Conservation (phyloP, 2,329 filamentous ascomycete species). For the Hypoxylon sp. region DNA sequence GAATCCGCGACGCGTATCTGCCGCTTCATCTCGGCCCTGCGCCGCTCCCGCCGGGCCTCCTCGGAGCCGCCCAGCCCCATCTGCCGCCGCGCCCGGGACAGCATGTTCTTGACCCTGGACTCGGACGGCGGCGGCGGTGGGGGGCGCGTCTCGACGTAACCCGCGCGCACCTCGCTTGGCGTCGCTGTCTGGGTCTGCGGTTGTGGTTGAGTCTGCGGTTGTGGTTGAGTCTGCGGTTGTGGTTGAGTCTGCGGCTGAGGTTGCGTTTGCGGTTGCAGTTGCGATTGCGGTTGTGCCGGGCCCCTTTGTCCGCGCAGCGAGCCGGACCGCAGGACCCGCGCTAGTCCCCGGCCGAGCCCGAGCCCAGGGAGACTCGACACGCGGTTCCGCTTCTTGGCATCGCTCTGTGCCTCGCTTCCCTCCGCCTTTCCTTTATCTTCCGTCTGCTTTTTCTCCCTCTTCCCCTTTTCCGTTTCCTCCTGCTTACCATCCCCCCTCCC, state of each 20-base stretch:
- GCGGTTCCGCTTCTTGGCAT: constrained; percentile 26
- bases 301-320: constrained; percentile 8
- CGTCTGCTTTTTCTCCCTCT: neutral
- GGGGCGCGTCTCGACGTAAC: constrained; percentile 2
- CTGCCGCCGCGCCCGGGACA: constrained; percentile 40
- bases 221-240: neutral
- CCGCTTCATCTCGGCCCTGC: constrained; percentile 34
- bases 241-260: neutral
- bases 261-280: no score
- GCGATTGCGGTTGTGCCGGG: no score
- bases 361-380: constrained; percentile 27
- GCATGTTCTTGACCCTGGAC: constrained; percentile 36
- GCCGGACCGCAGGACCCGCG: constrained; percentile 10
- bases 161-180: constrained; percentile 4
- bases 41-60: constrained; percentile 38
- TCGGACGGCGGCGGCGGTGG: constrained; percentile 11
- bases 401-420: neutral
- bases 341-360: constrained; percentile 16
- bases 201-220: neutral
- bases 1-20: constrained; percentile 32
- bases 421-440: neutral
- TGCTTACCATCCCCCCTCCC: neutral
- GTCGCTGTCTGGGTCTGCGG: neutral
- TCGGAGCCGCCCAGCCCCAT: constrained; percentile 28
- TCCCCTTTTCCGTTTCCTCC: neutral